Base-by-base conservation (phyloP, 2,329 filamentous ascomycete species). In the Xylariaceae sp. region DNA sequence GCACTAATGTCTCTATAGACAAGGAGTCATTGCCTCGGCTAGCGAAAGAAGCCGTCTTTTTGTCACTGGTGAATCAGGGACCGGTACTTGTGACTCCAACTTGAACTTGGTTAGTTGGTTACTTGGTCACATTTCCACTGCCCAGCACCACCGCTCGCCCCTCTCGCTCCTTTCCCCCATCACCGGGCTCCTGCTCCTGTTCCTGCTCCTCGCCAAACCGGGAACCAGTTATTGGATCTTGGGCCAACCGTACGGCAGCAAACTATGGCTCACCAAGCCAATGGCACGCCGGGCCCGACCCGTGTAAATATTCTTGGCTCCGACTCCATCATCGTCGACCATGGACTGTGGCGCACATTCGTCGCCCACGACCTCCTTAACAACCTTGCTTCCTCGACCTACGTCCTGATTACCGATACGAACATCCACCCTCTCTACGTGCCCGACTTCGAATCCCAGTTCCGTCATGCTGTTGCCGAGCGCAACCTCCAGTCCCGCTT, bases 391-490 rank as follows among this genome's bases (percentile, higher is more conserved):
- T 94, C 91, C 26, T 95, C 91, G 19, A 97, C 92, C 58, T 99
- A 97, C 71, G 87, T 97, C 55, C 85, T 99, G 58, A 89, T 99
- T 67, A 97, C 94, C 71, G 94, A 99, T 74, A 95, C 91, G 45
- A 97, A 97, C 69, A 83, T 99, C 58, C 83, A 81, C 58, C 80
- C 86, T 27, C 80, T 86, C 64, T 97, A 97, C 72, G 85, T 91
- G 0, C 84, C 89, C n/a, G 69, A 76, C 31, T 96, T 99, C 72
- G 73, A 84, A 68, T 74, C 80, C 57, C 76, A 78, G 60, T 92
- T 94, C 72, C 73, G 82, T 49, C 64, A 68, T 42, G 73, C 76
- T 45, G 74, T 66, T 37, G 64, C 67, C 51, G 54, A 54, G 57
- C 66, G 77, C 48, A 68, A 74, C 53, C 68, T 74, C 9, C 70